Base-by-base conservation (phyloP, 2,329 filamentous ascomycete genomes). In the Cladosporium sp. region DNA sequence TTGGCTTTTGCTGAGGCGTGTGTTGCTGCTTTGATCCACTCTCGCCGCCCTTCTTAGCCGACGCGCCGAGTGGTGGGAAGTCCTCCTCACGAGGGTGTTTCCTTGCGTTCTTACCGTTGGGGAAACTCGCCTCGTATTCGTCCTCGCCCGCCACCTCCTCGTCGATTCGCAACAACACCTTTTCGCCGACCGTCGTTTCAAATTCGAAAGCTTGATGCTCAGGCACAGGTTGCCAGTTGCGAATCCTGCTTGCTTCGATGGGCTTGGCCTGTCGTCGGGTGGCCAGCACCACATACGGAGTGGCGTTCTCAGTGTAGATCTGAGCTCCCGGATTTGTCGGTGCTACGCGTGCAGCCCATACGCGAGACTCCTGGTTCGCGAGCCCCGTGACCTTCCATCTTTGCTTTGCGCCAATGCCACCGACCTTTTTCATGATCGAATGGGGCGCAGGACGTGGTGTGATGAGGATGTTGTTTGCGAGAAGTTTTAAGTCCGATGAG, bases 391-490 rank as follows among this genome's bases (percentile, higher is more conserved):
- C 89, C 76, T 91, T 87, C 92, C 94, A 99, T 48, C 82, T 87
- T 79, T 96, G 85, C 78, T 90, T 94, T 72, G 87, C 88, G 36
- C 93, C 92, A 73, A 97, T 88, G 30, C 94, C 94, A 49, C 95
- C 95, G 13, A 95, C 90, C 77, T 92, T 95, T 61, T 91, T 86
- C 34, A 97, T 81, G 25, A 96, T 89, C 69, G 84, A 86, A 59
- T 85, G 83, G 2, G 90, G 87, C 58, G 90, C 91, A 0, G 90
- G 88, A 13, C 91, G 88, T 1, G 92, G 89, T 43, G 90, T 91
- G 74, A 99, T 98, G 72, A 97, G 85, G 71, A 99, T 93, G 77
- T 90, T 94, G 79, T 96, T 97, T 54, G 90, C 93, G 72, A 97
- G 89, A 67, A 88, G 87, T 69, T 91, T 92, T 69, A 97, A 81